Base-by-base conservation (phyloP, 176 grass and related monocot genomes). In the Secale cereale region DNA sequence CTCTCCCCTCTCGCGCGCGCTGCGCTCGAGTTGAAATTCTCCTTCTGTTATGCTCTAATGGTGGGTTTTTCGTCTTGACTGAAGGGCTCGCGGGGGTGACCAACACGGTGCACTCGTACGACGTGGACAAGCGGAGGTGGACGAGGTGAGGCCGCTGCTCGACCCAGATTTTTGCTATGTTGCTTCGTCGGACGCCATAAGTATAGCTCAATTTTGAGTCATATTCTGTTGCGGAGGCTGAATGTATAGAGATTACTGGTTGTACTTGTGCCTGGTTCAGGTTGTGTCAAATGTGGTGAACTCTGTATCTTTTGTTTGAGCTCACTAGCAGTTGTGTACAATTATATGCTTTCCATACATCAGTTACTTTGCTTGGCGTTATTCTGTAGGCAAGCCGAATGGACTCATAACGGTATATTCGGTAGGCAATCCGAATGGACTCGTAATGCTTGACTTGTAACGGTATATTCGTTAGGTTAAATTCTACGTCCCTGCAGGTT, bases 21-120 rank as follows among this genome's bases (percentile, higher is more conserved):
- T 31, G 16, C 26, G 79, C 11, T 69, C 39, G n/a, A 75, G 29
- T 26, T 43, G 25, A 22, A 22, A 57, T 64, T 28, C 54, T 17
- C 7, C 32, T 85, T 23, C 71, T 45, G n/a, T 17, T 35, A 63
- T 41, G 16, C 57, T 90, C 69, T 85, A 56, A 85, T 33, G 83
- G 11, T 81, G 78, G 16, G 16, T 36, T 40, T 73, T 72, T 30
- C 10, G 54, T 76, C 32, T 59, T 48, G 25, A 17, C 76, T 71
- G 82, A 78, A 99, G 97, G 97, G 82, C 90, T 99, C 50, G 90
- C 93, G 14, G 97, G 97, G 28, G 97, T 99, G 81, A 99, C 97
- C 76, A 99, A 96, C 89, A 94, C 88, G 64, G 91, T 99, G 54
- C 97, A 99, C 76, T 92, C 86, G 56, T 99, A 94, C n/a, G 93